phyloP scores from a whole-genome alignment of 257 asterid species.

The Nicotiana otophora region DNA sequence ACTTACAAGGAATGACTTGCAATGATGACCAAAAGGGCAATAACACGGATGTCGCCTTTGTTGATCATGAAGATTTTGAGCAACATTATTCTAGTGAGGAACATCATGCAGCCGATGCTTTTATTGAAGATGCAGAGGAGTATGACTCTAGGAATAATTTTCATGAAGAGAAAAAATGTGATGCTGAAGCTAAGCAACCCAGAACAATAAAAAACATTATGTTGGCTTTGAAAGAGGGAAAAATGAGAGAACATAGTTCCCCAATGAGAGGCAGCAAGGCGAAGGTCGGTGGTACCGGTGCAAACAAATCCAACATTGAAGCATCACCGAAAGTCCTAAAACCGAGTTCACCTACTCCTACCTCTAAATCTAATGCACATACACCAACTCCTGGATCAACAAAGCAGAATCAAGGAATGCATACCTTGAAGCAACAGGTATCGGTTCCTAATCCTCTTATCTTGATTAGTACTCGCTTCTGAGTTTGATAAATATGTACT shows the following conservation, averaged over 20 bases:
- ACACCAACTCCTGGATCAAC: slow-evolving; percentile 27
- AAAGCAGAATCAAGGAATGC: slow-evolving; percentile 39
- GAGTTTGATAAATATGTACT: background rate
- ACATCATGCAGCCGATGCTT: slow-evolving; percentile 22
- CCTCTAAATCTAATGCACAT: slow-evolving; percentile 42
- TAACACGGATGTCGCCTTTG: slow-evolving; percentile 34
- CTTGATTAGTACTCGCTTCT: background rate
- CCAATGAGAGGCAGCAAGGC: slow-evolving; percentile 63
- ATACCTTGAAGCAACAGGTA: slow-evolving; percentile 80
- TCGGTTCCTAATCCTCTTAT: background rate
- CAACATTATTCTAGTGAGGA: slow-evolving; percentile 26
- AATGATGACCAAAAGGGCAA: slow-evolving; percentile 36
- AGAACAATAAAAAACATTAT: slow-evolving; percentile 57
- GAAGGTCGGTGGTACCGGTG: slow-evolving; percentile 29
- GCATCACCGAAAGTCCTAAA: slow-evolving; percentile 55
- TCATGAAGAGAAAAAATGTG: slow-evolving; percentile 31
- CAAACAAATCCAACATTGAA: slow-evolving; percentile 40
- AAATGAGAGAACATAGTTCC: slow-evolving; percentile 69
- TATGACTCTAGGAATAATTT: slow-evolving; percentile 28
- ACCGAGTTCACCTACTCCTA: slow-evolving; percentile 28
- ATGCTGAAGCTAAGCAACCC: slow-evolving; percentile 55
- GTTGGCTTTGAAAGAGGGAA: slow-evolving; percentile 86
- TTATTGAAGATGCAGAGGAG: slow-evolving; percentile 24
- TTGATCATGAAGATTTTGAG: slow-evolving; percentile 35
- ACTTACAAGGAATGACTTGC: slow-evolving; percentile 18